Evolutionary conservation across 768 basidiomycete species (phyloP).

Genomic region (Hysterangium stoloniferum): DNA sequence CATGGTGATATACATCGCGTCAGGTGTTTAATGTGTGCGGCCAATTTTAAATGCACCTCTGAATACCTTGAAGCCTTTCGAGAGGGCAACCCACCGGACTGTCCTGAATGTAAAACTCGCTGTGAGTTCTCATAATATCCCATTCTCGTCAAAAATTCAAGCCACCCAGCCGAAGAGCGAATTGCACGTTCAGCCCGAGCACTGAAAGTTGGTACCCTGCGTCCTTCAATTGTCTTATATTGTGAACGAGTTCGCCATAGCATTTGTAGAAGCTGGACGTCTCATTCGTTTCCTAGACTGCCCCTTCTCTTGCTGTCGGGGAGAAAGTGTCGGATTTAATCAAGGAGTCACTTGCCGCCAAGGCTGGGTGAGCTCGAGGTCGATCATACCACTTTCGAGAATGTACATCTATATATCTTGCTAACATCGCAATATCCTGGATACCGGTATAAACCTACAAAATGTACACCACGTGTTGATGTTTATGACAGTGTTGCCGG

Average conservation of each 20-base stretch:
- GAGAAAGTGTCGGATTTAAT: constrained; percentile 19
- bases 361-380: no score
- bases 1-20: constrained; percentile 94
- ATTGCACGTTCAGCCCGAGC: constrained; percentile 77
- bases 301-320: constrained; percentile 15
- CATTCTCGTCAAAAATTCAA: constrained; percentile 8
- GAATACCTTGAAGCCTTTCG: constrained; percentile 59
- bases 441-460: no score
- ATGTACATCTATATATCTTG: no score
- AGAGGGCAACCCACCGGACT: constrained; percentile 69
- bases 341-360: constrained; percentile 8
- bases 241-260: constrained; percentile 56
- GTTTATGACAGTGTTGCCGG: no score
- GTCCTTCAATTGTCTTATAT: constrained; percentile 92
- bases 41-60: constrained; percentile 60
- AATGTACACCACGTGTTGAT: no score
- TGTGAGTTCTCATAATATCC: constrained; percentile 48
- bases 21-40: constrained; percentile 78
- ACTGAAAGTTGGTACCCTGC: constrained; percentile 73
- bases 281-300: no score
- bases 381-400: no score
- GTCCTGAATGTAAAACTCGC: constrained; percentile 75
- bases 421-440: no score
- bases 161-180: constrained; percentile 60
- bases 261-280: not conserved